These are phyloP conservation scores for Ophiostoma ulmi DNA, from an alignment of 2,329 filamentous ascomycete genomes.

Conservation along the genomic window DNA sequence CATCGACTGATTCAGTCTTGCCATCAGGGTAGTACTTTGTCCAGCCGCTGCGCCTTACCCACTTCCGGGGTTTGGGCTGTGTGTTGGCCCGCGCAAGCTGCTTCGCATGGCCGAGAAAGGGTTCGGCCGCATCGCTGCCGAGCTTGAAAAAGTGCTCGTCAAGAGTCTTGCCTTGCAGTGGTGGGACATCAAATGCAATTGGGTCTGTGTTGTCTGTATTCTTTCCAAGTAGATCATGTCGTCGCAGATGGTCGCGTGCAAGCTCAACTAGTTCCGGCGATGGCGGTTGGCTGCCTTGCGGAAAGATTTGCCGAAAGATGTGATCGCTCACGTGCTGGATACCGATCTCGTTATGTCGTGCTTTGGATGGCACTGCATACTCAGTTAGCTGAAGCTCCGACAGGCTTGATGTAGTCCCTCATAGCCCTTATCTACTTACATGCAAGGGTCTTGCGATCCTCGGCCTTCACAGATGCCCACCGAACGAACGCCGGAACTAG, in stretches of 20 bases:
- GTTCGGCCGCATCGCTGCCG: slow-evolving; percentile 79
- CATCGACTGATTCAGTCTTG: slow-evolving; percentile 61
- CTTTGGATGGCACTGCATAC: slow-evolving; percentile 44
- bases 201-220: slow-evolving; percentile 72
- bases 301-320: slow-evolving; percentile 80
- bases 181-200: slow-evolving; percentile 79
- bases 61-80: slow-evolving; percentile 59
- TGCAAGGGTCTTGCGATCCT: slow-evolving; percentile 37
- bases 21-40: slow-evolving; percentile 83
- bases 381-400: not conserved
- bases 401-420: not conserved
- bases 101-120: slow-evolving; percentile 71
- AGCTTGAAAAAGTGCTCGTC: slow-evolving; percentile 94
- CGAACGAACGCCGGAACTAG: slow-evolving; percentile 36
- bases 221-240: slow-evolving; percentile 86
- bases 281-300: slow-evolving; percentile 49
- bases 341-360: slow-evolving; percentile 85
- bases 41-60: slow-evolving; percentile 80
- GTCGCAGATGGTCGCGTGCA: slow-evolving; percentile 72
- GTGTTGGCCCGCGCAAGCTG: slow-evolving; percentile 61
- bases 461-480: slow-evolving; percentile 40
- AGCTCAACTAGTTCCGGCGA: slow-evolving; percentile 71
- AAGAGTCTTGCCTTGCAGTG: slow-evolving; percentile 70
- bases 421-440: slow-evolving; percentile 34
- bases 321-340: slow-evolving; percentile 87